Evolutionary conservation across 768 basidiomycete genomes (phyloP).

Genomic region (Inosperma sp.): DNA sequence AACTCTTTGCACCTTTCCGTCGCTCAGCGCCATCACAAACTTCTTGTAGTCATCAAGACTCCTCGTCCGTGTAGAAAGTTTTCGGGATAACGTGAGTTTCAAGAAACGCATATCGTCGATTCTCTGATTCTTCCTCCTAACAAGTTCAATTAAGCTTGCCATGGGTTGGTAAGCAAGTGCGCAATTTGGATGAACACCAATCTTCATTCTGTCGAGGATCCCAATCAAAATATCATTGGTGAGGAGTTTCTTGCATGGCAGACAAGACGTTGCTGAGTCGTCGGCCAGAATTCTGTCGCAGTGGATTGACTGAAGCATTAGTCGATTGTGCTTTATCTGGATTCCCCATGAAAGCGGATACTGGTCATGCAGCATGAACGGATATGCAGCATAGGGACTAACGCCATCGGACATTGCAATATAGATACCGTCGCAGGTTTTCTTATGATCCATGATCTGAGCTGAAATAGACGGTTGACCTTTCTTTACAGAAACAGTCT

Average conservation of each 20-base stretch:
- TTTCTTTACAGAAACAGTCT: neutral
- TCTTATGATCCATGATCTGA: neutral
- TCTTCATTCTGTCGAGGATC: neutral
- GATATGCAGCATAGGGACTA: neutral
- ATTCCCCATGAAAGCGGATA: neutral
- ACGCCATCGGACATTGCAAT: constrained; percentile 1
- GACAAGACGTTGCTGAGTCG: neutral
- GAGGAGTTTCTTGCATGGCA: neutral
- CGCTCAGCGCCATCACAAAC: constrained; percentile 16
- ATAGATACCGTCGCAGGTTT: neutral
- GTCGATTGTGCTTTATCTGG: neutral
- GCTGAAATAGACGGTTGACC: neutral
- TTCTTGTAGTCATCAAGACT: constrained; percentile 15
- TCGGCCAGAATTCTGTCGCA: neutral
- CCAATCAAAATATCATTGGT: neutral
- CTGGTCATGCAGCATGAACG: constrained; percentile 1
- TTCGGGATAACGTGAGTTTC: constrained; percentile 13
- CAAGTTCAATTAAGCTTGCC: too few relatives aligned
- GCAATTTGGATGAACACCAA: neutral
- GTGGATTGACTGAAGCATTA: neutral
- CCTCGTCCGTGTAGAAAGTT: constrained; percentile 7
- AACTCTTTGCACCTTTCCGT: constrained; percentile 15
- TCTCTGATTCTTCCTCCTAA: neutral
- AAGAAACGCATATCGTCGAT: constrained; percentile 1
- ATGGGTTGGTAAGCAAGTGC: neutral